Evolutionary conservation across 2,329 filamentous ascomycete genomes (phyloP).

Genomic region (Botrytis aclada): DNA sequence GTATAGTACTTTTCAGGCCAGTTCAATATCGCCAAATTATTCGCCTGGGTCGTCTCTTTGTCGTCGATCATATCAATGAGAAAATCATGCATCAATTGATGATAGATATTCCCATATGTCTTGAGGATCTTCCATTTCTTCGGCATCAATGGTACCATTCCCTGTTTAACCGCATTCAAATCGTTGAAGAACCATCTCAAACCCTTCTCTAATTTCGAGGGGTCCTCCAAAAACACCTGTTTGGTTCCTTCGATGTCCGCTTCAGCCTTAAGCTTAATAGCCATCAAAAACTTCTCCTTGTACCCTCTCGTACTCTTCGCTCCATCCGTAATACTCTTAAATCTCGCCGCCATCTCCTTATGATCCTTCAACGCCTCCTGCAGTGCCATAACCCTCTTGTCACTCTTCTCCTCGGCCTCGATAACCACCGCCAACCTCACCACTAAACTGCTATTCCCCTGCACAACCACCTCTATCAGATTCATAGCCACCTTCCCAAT

Average conservation of each 20-base stretch:
- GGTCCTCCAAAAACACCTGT: constrained; percentile 76
- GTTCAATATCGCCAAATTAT: constrained; percentile 87
- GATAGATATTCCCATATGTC: constrained; percentile 87
- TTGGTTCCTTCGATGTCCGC: constrained; percentile 59
- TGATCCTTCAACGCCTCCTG: constrained; percentile 95
- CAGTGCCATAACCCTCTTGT: constrained; percentile 83
- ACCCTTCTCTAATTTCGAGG: constrained; percentile 77
- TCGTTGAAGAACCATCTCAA: constrained; percentile 99
- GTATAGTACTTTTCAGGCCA: constrained; percentile 96
- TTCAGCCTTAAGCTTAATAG: constrained; percentile 61
- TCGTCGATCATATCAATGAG: constrained; percentile 80
- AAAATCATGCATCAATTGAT: constrained; percentile 93
- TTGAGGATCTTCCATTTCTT: constrained; percentile 95
- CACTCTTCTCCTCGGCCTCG: constrained; percentile 94
- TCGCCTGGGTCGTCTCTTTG: constrained; percentile 75
- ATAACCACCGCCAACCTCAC: constrained; percentile 90
- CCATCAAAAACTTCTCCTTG: constrained; percentile 87
- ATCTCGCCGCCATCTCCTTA: constrained; percentile 86
- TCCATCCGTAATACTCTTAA: constrained; percentile 92
- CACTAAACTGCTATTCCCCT: constrained; percentile 83
- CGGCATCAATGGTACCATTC: constrained; percentile 88
- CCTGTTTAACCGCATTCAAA: constrained; percentile 87
- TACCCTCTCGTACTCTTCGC: constrained; percentile 91
- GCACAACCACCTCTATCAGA: constrained; percentile 80
- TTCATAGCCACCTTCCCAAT: constrained; percentile 86